These are phyloP conservation scores for Amaranthus palmeri DNA, from an alignment of 148 eudicot species.

Conservation along the genomic window DNA sequence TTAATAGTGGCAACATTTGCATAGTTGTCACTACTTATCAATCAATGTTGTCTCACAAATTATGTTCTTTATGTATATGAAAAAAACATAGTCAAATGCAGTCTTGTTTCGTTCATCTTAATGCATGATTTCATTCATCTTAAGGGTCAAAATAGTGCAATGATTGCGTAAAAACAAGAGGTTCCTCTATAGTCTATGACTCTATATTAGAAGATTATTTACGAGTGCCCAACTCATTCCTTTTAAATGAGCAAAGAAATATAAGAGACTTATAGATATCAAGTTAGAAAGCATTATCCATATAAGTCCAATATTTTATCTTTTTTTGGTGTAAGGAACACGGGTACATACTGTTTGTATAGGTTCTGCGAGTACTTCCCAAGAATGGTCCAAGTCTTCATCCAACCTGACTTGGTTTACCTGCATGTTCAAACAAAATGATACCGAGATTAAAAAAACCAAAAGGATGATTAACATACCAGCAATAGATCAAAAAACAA, in stretches of 20 bases:
- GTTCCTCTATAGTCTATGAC: too few species aligned
- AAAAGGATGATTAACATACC: not conserved
- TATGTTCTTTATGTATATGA: not conserved
- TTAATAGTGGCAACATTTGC: too few species aligned
- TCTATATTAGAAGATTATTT: not conserved
- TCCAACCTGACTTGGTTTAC: constrained; percentile 70
- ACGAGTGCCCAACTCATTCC: not conserved
- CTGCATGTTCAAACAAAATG: constrained; percentile 30
- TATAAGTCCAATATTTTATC: not conserved
- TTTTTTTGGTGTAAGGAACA: not conserved
- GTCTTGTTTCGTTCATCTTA: too few species aligned
- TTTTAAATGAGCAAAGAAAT: not conserved
- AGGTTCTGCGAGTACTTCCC: constrained; percentile 99
- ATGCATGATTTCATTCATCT: too few species aligned
- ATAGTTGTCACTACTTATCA: too few species aligned
- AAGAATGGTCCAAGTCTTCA: constrained; percentile 70
- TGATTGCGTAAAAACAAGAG: too few species aligned
- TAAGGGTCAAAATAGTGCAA: too few species aligned
- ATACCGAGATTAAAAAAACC: not conserved
- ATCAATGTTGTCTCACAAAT: not conserved
- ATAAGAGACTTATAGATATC: not conserved
- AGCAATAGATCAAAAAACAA: not conserved
- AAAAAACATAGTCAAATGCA: too few species aligned
- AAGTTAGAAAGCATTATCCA: not conserved
- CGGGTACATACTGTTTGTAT: constrained; percentile 74